Conservation (phyloP, 176 grass and related monocot genomes). For the Luzula sylvatica region DNA sequence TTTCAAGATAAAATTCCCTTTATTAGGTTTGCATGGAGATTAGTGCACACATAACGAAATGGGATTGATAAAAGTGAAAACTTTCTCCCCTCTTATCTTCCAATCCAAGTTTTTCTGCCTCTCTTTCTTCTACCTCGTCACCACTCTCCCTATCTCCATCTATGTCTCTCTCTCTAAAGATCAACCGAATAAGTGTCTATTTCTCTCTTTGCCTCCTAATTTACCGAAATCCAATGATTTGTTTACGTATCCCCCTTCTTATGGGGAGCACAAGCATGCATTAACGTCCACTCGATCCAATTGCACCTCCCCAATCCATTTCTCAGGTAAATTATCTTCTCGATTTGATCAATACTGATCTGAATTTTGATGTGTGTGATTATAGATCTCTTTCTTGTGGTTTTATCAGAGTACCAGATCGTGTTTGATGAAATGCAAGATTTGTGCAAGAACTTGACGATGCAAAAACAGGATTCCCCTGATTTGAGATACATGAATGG, state of each 20-base stretch:
- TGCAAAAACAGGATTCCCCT: background rate
- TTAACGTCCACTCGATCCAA: slow-evolving; percentile 30
- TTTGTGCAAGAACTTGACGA: slow-evolving; percentile 32
- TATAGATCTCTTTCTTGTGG: background rate
- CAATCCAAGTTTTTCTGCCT: slow-evolving; percentile 86
- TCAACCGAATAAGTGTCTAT: slow-evolving; percentile 20
- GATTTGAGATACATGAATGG: slow-evolving; percentile 32
- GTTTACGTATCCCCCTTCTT: slow-evolving; percentile 50
- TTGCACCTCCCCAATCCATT: slow-evolving; percentile 54
- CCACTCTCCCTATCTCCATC: slow-evolving; percentile 76
- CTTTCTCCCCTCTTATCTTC: slow-evolving; percentile 30
- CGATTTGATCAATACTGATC: background rate
- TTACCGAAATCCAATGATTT: slow-evolving; percentile 4
- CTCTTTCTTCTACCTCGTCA: slow-evolving; percentile 85
- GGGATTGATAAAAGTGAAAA: slow-evolving; percentile 42
- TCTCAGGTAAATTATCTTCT: slow-evolving; percentile 39
- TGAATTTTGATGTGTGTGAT: background rate
- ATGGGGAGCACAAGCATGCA: slow-evolving; percentile 73
- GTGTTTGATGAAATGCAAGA: slow-evolving; percentile 48
- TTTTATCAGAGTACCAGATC: slow-evolving; percentile 38
- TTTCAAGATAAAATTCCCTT: no score
- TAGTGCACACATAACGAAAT: slow-evolving; percentile 16
- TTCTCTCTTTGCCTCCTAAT: background rate
- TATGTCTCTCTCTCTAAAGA: slow-evolving; percentile 81
- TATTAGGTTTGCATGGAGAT: no score